Base-by-base conservation (phyloP, 768 basidiomycete genomes). In the Boletellus ananiceps region DNA sequence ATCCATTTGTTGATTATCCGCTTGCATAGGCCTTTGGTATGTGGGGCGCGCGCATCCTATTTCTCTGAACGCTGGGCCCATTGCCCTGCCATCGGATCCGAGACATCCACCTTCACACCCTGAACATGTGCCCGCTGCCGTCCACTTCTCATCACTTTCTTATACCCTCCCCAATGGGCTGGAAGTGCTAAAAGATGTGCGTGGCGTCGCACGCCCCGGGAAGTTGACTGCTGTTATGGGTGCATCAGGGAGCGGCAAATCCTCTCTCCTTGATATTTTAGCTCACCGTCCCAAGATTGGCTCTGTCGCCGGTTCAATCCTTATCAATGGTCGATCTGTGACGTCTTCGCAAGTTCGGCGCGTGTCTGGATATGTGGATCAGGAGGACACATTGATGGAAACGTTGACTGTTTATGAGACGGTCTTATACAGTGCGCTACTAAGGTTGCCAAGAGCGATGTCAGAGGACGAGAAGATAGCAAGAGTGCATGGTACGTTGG, bases 381-480 rank as follows among this genome's bases (percentile, higher is more conserved):
- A 99, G 69, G 96, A 98, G 67, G 96, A 99, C 66, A 96, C 93
- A 9, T 70, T 99, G 55, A 95, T 99, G 88, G 82, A 86, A 62
- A 98, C 95, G 8, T 72, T 98, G 69, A 99, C 95, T 3, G 96
- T 98, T 18, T 98, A 97, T 67, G 96, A 99, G 75, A 97, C 94
- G 0, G 86, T 99, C 15, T 67, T 98, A 46, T 96, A 96, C 63
- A 93, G 90, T 44, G 96, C 96, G 12, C 64, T 98, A 40, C 67
- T 99, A 60, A 71, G 96, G 56, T 67, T 99, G 23, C 96, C 96
- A 13, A 72, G 93, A 58, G 93, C 96, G 57, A 98, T 98, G 95
- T 90, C 89, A 54, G 74, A 84, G 44, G 88, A 86, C 68, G 93
- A 93, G n/a, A 98, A 99, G 78, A 86, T 88, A 68, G 91, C 84